Percentiles rank a stretch among this genome's conserved stretches.
These are phyloP conservation scores for Cryptosporidium felis DNA, from an alignment of 169 alveolate species.

Conservation along the genomic window DNA sequence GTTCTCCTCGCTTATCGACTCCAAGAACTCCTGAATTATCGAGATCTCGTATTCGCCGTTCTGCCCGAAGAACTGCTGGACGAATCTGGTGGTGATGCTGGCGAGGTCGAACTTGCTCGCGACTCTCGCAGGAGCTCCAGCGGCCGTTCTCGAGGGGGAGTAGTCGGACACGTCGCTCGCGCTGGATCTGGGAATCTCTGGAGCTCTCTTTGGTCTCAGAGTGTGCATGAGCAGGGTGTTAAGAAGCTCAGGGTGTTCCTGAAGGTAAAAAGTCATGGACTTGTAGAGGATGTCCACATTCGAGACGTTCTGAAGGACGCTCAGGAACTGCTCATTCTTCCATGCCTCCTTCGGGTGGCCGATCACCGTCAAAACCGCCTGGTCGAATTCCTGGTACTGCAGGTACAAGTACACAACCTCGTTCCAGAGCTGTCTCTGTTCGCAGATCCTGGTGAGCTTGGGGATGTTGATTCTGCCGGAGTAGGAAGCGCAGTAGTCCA, in stretches of 20 bases:
- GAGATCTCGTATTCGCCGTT: not conserved
- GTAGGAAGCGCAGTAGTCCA: conserved; percentile 92
- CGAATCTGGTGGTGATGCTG: conserved; percentile 42
- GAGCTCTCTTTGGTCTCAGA: conserved; percentile 74
- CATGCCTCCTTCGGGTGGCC: conserved; percentile 97
- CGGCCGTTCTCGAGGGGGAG: conserved; percentile 89
- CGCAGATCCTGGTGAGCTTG: conserved; percentile 93
- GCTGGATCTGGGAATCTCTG: not conserved
- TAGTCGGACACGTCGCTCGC: conserved; percentile 26
- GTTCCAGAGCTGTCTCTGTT: conserved; percentile 89
- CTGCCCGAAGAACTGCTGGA: conserved; percentile 24
- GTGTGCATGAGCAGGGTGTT: conserved; percentile 83
- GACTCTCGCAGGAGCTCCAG: conserved; percentile 92
- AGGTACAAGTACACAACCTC: conserved; percentile 96
- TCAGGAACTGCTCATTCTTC: conserved; percentile 91
- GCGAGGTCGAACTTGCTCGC: conserved; percentile 73
- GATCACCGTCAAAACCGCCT: conserved; percentile 94
- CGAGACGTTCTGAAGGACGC: conserved; percentile 87
- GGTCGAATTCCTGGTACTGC: conserved; percentile 95
- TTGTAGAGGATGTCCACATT: conserved; percentile 96
- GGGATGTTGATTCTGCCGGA: conserved; percentile 89
- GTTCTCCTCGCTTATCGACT: conserved; percentile 52
- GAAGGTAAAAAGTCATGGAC: conserved; percentile 97
- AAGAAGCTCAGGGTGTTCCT: conserved; percentile 97
- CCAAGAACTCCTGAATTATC: conserved; percentile 52